Base-by-base conservation (phyloP, 1,284 basidiomycete genomes). In the Volvariella surrecta region DNA sequence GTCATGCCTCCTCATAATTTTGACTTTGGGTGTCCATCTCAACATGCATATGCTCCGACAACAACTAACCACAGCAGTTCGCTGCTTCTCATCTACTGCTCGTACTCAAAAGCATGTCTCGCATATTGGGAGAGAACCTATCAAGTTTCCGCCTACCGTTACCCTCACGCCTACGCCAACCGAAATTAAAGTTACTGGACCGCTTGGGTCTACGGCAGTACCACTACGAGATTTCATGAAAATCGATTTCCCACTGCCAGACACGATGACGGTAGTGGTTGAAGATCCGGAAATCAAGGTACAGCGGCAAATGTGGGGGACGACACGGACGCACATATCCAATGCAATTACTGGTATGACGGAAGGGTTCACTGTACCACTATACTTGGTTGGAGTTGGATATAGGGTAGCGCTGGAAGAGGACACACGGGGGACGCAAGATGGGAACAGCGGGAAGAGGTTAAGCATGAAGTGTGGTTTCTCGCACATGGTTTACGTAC, bases 311-410 rank as follows among this genome's bases (percentile, higher is more conserved):
- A 82, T 91, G 68, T 99, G 95, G 95, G 95, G 95, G 9, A 78
- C 90, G 34, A 95, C 91, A 2, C 81, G 95, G 39, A 87, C 91
- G 0, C 73, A 94, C 47, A 83, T 97, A 57, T 69, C 74, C 51
- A 99, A 99, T 58, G 94, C 94, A 13, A 76, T 98, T 50, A 71
- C 71, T 13, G 96, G 96, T 40, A 93, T 98, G 66, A 84, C 88
- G 1, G 76, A 84, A 49, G 94, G 94, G 1, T 98, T 92, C 66
- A 75, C 73, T 0, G 73, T 89, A 6, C 81, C 88, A 10, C 62
- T 99, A 16, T 83, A 84, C 52, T 76, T 99, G 46, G 95, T 98
- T 47, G 96, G 95, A 30, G 94, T 99, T 32, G 95, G 95, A 1
- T 99, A 93, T 66, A 76, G 95, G 58, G 94, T 84, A 2, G 76